These are phyloP conservation scores for Diversispora eburnea DNA, from an alignment of 192 early-diverging fungal genomes.

Conservation along the genomic window DNA sequence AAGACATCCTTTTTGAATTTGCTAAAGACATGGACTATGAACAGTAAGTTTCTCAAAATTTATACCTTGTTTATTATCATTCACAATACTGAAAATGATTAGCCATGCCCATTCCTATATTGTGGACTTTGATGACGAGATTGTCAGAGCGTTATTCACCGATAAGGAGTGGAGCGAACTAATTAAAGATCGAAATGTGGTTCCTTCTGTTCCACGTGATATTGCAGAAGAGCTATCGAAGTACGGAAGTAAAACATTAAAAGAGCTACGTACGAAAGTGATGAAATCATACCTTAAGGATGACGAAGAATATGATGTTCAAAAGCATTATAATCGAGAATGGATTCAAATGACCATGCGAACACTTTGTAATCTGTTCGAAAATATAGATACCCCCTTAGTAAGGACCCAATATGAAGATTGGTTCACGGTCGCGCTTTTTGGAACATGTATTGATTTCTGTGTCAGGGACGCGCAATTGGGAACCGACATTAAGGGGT, in stretches of 20 bases:
- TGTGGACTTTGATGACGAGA: constrained; percentile 22
- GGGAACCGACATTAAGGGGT: constrained; percentile 21
- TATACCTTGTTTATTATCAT: constrained; percentile 15
- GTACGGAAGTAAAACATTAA: constrained; percentile 12
- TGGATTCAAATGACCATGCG: too few relatives aligned
- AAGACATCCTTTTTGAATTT: constrained; percentile 23
- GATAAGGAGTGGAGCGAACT: constrained; percentile 16
- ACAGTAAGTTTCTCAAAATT: constrained; percentile 25
- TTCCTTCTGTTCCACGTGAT: neutral
- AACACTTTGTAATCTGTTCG: too few relatives aligned
- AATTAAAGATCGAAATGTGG: constrained; percentile 1
- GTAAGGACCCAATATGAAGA: too few relatives aligned
- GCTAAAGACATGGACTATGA: constrained; percentile 18
- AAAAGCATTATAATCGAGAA: neutral
- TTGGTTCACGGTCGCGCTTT: constrained; percentile 12
- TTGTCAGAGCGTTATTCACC: constrained; percentile 11
- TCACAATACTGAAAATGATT: constrained; percentile 24
- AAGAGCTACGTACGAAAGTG: constrained; percentile 2
- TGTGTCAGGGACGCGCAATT: constrained; percentile 2
- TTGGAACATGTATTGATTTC: constrained; percentile 25
- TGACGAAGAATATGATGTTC: constrained; percentile 6
- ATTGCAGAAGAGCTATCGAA: constrained; percentile 11
- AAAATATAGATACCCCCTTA: too few relatives aligned
- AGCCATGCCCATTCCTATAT: constrained; percentile 27
- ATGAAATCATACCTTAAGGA: constrained; percentile 11